Conservation (phyloP, 495 filamentous ascomycete species). For the Aspergillus coremiiformis region DNA sequence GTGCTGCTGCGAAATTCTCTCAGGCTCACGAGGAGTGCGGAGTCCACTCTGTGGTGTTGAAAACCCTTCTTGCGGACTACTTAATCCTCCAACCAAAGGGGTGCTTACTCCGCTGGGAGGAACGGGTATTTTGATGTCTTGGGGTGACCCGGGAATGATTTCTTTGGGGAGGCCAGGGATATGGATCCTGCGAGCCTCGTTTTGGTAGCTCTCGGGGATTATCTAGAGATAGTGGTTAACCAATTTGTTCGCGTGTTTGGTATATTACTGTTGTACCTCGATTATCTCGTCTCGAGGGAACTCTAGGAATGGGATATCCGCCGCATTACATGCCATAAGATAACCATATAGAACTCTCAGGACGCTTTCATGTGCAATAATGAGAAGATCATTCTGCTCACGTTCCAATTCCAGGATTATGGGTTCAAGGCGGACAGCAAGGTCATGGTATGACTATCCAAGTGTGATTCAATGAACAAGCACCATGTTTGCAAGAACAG, state of each 20-base stretch:
- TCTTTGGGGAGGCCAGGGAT: constrained; percentile 57
- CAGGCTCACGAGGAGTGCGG: constrained; percentile 39
- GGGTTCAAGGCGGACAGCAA: constrained; percentile 95
- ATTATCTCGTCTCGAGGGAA: constrained; percentile 97
- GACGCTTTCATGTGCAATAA: constrained; percentile 97
- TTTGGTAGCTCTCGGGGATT: constrained; percentile 94
- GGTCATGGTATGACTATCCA: constrained; percentile 86
- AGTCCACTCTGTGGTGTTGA: constrained; percentile 39
- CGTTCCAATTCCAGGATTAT: constrained; percentile 97
- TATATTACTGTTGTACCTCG: constrained; percentile 48
- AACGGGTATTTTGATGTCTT: constrained; percentile 79
- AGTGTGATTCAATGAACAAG: not conserved
- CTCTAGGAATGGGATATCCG: constrained; percentile 84
- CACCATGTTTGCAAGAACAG: not conserved
- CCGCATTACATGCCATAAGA: constrained; percentile 96
- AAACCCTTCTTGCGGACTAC: constrained; percentile 37
- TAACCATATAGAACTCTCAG: constrained; percentile 95
- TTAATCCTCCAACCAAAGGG: constrained; percentile 39
- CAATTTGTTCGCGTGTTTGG: constrained; percentile 3
- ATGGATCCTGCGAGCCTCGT: constrained; percentile 80
- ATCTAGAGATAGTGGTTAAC: constrained; percentile 47
- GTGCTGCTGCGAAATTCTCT: constrained; percentile 42
- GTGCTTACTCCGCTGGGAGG: constrained; percentile 50
- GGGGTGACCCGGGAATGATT: constrained; percentile 65
- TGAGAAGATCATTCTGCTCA: constrained; percentile 92